phyloP scores from a whole-genome alignment of 2,329 filamentous ascomycete species.

The Aureobasidium sp. region DNA sequence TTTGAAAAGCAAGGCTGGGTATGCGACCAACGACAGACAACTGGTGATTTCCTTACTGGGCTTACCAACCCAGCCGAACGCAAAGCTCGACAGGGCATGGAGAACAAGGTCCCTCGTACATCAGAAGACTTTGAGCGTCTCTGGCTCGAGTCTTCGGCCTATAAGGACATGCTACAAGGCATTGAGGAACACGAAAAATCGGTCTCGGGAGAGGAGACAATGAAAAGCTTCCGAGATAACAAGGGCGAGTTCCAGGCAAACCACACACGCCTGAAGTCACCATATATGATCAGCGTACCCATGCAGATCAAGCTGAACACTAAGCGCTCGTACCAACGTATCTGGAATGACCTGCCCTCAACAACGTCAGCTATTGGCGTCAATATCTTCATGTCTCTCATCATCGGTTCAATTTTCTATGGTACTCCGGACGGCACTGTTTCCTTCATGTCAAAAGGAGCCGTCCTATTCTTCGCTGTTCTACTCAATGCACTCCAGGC shows the following conservation, averaged over 20 bases:
- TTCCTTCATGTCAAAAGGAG: slow-evolving; percentile 67
- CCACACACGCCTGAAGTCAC: slow-evolving; percentile 44
- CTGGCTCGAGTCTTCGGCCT: slow-evolving; percentile 49
- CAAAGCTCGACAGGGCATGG: slow-evolving; percentile 49
- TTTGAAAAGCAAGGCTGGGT: slow-evolving; percentile 64
- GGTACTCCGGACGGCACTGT: slow-evolving; percentile 51
- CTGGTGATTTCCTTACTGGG: slow-evolving; percentile 62
- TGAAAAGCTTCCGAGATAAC: slow-evolving; percentile 42
- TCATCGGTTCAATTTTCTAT: slow-evolving; percentile 56
- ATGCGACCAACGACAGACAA: slow-evolving; percentile 60
- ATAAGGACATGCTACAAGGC: slow-evolving; percentile 37
- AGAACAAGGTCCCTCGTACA: slow-evolving; percentile 56
- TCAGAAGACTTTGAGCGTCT: slow-evolving; percentile 56
- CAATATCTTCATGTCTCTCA: slow-evolving; percentile 51
- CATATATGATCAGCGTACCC: slow-evolving; percentile 50
- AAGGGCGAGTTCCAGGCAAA: slow-evolving; percentile 42
- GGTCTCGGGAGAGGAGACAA: slow-evolving; percentile 37
- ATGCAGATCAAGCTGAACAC: slow-evolving; percentile 50
- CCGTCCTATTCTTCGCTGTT: slow-evolving; percentile 54
- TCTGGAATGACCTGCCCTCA: slow-evolving; percentile 46
- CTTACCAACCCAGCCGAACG: slow-evolving; percentile 60
- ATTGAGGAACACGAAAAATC: slow-evolving; percentile 46
- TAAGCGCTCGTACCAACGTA: slow-evolving; percentile 45
- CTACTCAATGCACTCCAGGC: slow-evolving; percentile 53
- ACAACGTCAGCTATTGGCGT: slow-evolving; percentile 41